Percentiles rank a stretch among this genome's conserved stretches.
phyloP scores from a whole-genome alignment of 768 basidiomycete genomes.

The Astraeus odoratus region DNA sequence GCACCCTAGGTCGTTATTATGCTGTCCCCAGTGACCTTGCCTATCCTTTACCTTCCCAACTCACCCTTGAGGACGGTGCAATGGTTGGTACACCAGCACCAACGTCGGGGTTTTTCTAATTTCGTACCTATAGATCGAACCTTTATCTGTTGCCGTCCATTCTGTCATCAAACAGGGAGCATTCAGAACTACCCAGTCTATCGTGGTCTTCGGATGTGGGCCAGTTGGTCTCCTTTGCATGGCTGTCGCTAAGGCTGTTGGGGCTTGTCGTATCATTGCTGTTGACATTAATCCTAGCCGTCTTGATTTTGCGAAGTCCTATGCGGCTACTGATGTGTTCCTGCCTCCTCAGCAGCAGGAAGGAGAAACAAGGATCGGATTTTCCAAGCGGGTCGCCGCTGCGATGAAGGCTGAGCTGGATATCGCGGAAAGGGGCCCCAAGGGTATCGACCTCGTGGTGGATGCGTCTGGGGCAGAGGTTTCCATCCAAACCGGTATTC shows the following conservation, averaged over 20 bases:
- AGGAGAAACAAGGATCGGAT: slow-evolving; percentile 62
- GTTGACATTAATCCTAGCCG: slow-evolving; percentile 73
- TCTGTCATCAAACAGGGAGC: slow-evolving; percentile 73
- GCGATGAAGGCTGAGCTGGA: slow-evolving; percentile 58
- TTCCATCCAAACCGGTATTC: slow-evolving; percentile 82
- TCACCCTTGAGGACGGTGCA: slow-evolving; percentile 90
- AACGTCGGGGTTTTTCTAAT: slow-evolving; percentile 1
- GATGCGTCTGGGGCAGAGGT: slow-evolving; percentile 93
- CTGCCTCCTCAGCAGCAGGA: slow-evolving; percentile 52
- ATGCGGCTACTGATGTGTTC: slow-evolving; percentile 76
- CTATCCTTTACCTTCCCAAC: slow-evolving; percentile 74
- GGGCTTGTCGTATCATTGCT: slow-evolving; percentile 77
- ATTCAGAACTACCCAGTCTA: slow-evolving; percentile 65
- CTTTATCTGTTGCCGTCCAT: slow-evolving; percentile 88
- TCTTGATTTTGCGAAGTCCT: slow-evolving; percentile 79
- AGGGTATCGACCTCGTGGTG: slow-evolving; percentile 76
- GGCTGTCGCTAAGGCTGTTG: slow-evolving; percentile 93
- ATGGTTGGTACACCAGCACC: slow-evolving; percentile 49
- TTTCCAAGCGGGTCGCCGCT: slow-evolving; percentile 65
- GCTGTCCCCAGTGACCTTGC: slow-evolving; percentile 79
- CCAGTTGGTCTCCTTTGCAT: slow-evolving; percentile 87
- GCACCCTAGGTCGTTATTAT: slow-evolving; percentile 85
- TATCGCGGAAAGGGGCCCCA: slow-evolving; percentile 63
- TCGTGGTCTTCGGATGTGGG: slow-evolving; percentile 84
- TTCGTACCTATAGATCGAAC: slow-evolving; percentile 67